phyloP scores from a whole-genome alignment of 192 early-diverging fungal genomes.

The Linnemannia elongata region DNA sequence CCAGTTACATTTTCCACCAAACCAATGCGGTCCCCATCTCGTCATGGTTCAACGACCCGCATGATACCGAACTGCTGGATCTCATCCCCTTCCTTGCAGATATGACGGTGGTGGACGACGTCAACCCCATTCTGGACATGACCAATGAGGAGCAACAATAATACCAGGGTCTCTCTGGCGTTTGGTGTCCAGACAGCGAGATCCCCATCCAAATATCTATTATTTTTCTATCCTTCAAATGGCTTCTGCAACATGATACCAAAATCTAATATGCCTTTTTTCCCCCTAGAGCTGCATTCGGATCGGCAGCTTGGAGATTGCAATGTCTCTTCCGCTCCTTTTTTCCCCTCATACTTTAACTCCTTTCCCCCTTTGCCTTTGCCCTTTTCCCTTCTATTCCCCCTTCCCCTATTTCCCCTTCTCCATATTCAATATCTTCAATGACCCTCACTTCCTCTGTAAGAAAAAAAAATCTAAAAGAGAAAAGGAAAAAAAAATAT shows the following conservation, averaged over 20 bases:
- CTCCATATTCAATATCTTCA: neutral
- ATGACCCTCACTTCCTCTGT: constrained; percentile 1
- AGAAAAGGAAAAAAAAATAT: constrained; percentile 14
- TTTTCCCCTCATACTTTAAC: neutral
- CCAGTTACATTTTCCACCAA: constrained; percentile 96
- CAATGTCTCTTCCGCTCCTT: neutral
- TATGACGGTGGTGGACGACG: constrained; percentile 88
- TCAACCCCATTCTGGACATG: constrained; percentile 83
- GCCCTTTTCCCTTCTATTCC: neutral
- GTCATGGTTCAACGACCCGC: constrained; percentile 96
- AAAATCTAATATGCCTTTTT: constrained; percentile 3
- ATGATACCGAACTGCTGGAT: constrained; percentile 95
- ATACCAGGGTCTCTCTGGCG: constrained; percentile 28
- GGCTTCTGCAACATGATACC: constrained; percentile 8
- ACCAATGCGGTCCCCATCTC: constrained; percentile 97
- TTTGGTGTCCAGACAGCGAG: constrained; percentile 11
- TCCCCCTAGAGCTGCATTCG: neutral
- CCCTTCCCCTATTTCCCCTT: neutral
- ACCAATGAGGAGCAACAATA: constrained; percentile 57
- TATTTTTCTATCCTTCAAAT: constrained; percentile 16
- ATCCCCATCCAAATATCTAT: constrained; percentile 4
- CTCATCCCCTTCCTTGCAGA: constrained; percentile 96
- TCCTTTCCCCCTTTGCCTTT: neutral
- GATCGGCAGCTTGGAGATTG: constrained; percentile 1
- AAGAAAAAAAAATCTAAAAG: constrained; percentile 5